phyloP scores from a whole-genome alignment of 345 rosid genomes.

The Nephelium lappaceum region DNA sequence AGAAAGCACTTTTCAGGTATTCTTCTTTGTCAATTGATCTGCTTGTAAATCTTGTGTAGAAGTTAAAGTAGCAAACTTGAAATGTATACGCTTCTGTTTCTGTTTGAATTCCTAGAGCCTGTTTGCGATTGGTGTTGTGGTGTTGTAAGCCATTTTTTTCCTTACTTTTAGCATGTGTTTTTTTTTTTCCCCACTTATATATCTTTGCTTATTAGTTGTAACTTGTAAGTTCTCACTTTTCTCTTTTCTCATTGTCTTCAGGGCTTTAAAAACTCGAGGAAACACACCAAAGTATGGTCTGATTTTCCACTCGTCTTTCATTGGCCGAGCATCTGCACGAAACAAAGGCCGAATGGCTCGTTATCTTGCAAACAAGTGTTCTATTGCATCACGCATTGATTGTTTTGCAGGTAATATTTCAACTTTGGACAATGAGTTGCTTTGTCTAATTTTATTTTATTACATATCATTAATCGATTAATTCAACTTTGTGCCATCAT shows the following conservation, averaged over 20 bases:
- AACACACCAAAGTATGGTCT: conserved; percentile 97
- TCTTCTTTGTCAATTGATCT: conserved; percentile 4
- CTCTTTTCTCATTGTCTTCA: conserved; percentile 26
- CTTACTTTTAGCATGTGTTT: background rate
- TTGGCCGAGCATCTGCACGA: conserved; percentile 82
- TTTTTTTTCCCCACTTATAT: background rate
- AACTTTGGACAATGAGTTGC: background rate
- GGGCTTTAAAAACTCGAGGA: conserved; percentile 94
- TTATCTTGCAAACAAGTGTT: conserved; percentile 92
- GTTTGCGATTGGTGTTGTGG: background rate
- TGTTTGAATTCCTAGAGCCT: background rate
- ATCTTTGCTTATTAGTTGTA: background rate
- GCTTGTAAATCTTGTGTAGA: background rate
- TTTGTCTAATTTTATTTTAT: background rate
- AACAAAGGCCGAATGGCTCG: conserved; percentile 99
- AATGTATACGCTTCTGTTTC: background rate
- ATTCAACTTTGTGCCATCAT: background rate
- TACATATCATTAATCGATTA: background rate
- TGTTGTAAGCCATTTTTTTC: background rate
- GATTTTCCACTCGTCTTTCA: conserved; percentile 92
- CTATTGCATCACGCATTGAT: conserved; percentile 91
- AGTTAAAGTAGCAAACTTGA: background rate
- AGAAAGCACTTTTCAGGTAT: conserved; percentile 96
- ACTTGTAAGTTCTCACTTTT: background rate
- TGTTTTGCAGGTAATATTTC: conserved; percentile 72